A percentile compares a stretch with the other conserved stretches of the same genome.
phyloP scores from a whole-genome alignment of 2,329 filamentous ascomycete species.

The Aspergillus felis region DNA sequence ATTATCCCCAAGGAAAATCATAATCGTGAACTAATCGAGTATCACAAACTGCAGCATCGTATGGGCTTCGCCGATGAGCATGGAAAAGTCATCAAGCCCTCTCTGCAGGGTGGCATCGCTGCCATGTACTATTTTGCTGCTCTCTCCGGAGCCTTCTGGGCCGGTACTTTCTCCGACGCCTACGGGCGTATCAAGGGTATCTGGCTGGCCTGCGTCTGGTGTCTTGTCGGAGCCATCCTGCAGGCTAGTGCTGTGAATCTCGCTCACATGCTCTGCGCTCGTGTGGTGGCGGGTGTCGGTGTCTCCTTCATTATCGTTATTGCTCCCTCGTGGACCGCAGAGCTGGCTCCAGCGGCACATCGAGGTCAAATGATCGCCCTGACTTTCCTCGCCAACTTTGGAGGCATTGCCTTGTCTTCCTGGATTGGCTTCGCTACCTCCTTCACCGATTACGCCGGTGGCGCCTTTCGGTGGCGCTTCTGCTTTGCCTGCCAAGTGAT shows the following conservation, averaged over 20 bases:
- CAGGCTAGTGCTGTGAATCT: slow-evolving; percentile 61
- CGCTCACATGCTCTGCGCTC: slow-evolving; percentile 61
- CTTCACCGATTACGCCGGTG: slow-evolving; percentile 49
- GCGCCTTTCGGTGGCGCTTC: slow-evolving; percentile 60
- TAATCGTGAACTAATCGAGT: slow-evolving; percentile 23
- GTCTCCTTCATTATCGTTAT: slow-evolving; percentile 65
- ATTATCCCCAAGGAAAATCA: no score
- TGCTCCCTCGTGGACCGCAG: slow-evolving; percentile 64
- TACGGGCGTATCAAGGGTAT: slow-evolving; percentile 60
- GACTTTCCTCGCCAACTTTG: slow-evolving; percentile 67
- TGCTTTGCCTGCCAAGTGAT: slow-evolving; percentile 65
- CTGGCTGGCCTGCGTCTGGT: slow-evolving; percentile 53
- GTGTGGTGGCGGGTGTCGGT: slow-evolving; percentile 57
- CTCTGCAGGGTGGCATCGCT: slow-evolving; percentile 59
- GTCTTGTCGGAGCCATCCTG: slow-evolving; percentile 54
- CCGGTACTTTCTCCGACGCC: slow-evolving; percentile 58
- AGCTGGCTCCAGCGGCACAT: slow-evolving; percentile 60
- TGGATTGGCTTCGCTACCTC: slow-evolving; percentile 48
- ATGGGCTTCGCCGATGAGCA: neutral
- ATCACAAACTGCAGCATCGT: slow-evolving; percentile 55
- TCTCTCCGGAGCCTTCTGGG: slow-evolving; percentile 55
- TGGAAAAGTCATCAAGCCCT: slow-evolving; percentile 42
- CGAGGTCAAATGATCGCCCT: slow-evolving; percentile 64
- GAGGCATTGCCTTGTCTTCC: slow-evolving; percentile 60
- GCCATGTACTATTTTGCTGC: slow-evolving; percentile 54